Evolutionary conservation across 2,329 filamentous ascomycete genomes (phyloP).

Genomic region (Chaetomiaceae sp.): DNA sequence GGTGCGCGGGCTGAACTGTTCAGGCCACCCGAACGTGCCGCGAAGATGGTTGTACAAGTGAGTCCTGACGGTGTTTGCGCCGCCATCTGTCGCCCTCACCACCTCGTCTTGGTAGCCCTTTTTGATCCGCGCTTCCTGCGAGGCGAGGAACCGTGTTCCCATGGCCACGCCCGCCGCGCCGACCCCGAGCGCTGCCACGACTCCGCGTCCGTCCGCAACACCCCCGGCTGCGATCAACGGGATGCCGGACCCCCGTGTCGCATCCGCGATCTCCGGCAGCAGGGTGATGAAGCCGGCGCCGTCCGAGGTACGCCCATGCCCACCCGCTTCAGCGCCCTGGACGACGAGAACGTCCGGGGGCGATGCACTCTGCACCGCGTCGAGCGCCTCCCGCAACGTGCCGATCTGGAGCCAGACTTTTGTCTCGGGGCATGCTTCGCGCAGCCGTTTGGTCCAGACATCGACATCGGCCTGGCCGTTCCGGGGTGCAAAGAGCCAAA

Average conservation of each 20-base stretch:
- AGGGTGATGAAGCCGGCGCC: constrained; percentile 43
- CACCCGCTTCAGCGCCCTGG: constrained; percentile 51
- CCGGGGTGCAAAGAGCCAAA: constrained; percentile 45
- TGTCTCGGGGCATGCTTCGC: constrained; percentile 36
- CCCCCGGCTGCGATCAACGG: constrained; percentile 49
- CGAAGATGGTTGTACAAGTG: constrained; percentile 42
- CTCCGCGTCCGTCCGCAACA: constrained; percentile 47
- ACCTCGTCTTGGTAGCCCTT: constrained; percentile 41
- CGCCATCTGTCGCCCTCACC: constrained; percentile 37
- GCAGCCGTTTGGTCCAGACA: constrained; percentile 43
- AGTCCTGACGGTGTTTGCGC: constrained; percentile 36
- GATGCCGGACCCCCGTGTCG: constrained; percentile 33
- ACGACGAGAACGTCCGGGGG: constrained; percentile 47
- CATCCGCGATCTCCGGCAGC: constrained; percentile 46
- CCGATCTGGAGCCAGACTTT: constrained; percentile 52
- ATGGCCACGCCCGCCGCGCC: constrained; percentile 53
- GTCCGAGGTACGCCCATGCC: constrained; percentile 44
- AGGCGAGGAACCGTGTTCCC: constrained; percentile 60
- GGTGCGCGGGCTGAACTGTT: constrained; percentile 36
- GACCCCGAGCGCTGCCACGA: constrained; percentile 44
- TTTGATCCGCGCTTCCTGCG: constrained; percentile 36
- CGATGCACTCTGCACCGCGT: constrained; percentile 32
- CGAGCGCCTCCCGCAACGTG: constrained; percentile 42
- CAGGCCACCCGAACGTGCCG: constrained; percentile 40
- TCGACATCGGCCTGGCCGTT: constrained; percentile 34